Evolutionary conservation across 2,329 filamentous ascomycete genomes (phyloP), one percentile per base, ranked within the genome.

Genomic region (Pseudopyrenochaeta lycopersici): DNA sequence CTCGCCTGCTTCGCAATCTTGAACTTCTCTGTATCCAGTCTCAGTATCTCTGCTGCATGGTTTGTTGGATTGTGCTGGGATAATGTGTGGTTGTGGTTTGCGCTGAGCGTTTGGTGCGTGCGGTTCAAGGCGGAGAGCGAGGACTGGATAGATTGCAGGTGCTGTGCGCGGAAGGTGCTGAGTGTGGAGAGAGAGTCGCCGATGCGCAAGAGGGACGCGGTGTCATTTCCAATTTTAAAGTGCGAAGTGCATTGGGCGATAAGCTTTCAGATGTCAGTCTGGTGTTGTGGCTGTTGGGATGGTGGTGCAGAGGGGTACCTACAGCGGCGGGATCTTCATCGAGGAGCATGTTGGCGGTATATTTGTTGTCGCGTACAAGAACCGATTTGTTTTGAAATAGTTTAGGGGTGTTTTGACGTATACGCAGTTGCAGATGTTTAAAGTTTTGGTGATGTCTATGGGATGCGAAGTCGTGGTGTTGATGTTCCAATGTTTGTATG

Each of bases 181-280:
- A 99, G 87, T 0, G 90, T 90, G 7, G 87, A 85, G 46, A 97
- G 85, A 1, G 91, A 94, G 74, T 93, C 91, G 75, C 87, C 87
- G 73, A 98, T 90, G 72, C 95, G 92, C 17, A 88, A 82, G 17
- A 98, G 86, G 57, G 91, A 90, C 62, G 87, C 82, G 72, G 92
- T 95, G 82, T 99, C 95, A 10, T 91, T 91, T 17, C 86, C 83
- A 70, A 94, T 96, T 81, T 96, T 95, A 87, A 99, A 99, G 83
- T 97, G 97, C 68, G 88, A 85, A 70, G 96, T 90, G 36, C 93
- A 97, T 80, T 96, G 90, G 73, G 89, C 85, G 79, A 99, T 96
- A 72, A 97, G 89, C 90, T 95, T 76, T 18, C 33, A 41, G 42
- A 46, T 39, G 62, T 69, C 49, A 64, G 65, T 29, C 15, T 15